Conservation (phyloP, 1,139 yeast genomes). For the Yamadazyma sp. region DNA sequence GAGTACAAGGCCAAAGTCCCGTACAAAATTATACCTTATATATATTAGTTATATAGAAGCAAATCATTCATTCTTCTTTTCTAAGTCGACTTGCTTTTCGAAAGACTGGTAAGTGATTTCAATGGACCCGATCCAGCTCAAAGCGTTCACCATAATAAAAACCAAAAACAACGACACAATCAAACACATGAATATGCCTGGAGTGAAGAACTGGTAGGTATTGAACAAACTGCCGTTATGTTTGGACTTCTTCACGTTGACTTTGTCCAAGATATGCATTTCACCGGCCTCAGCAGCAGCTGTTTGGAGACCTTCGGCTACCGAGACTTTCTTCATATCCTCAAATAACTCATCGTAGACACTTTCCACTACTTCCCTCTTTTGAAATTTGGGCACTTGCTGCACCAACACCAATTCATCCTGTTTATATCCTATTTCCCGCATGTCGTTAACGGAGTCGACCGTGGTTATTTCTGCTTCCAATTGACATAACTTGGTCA, state of each 20-base stretch:
- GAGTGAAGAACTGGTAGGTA: constrained; percentile 43
- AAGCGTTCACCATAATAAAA: constrained; percentile 51
- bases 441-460: constrained; percentile 14
- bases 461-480: constrained; percentile 16
- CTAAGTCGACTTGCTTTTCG: constrained; percentile 63
- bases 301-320: constrained; percentile 11
- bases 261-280: constrained; percentile 5
- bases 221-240: constrained; percentile 32
- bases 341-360: constrained; percentile 32
- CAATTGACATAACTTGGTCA: constrained; percentile 8
- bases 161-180: constrained; percentile 57
- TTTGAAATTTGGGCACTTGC: constrained; percentile 12
- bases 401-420: constrained; percentile 14
- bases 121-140: constrained; percentile 60
- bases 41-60: constrained; percentile 48
- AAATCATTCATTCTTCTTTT: constrained; percentile 58
- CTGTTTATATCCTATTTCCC: constrained; percentile 17
- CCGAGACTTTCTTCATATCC: constrained; percentile 34
- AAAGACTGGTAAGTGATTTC: constrained; percentile 72
- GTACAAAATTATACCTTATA: constrained; percentile 83
- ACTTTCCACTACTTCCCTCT: constrained; percentile 5
- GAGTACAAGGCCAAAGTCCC: constrained; percentile 81
- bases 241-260: background rate
- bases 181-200: constrained; percentile 68
- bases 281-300: constrained; percentile 10